These are phyloP conservation scores for Phytophthora citricola DNA, from an alignment of 352 stramenopile genomes.

Conservation along the genomic window DNA sequence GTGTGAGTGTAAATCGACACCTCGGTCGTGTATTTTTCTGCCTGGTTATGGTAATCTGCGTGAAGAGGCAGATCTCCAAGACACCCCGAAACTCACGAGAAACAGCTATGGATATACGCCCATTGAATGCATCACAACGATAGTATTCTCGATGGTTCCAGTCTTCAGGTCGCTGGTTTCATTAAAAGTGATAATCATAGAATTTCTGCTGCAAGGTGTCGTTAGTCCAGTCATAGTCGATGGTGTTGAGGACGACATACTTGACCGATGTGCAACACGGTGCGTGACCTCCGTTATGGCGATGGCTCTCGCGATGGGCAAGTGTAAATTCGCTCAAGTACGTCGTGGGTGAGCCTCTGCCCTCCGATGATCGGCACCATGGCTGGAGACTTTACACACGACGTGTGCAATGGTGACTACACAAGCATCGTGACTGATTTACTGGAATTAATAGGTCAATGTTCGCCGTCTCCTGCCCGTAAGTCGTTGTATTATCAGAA, in stretches of 20 bases:
- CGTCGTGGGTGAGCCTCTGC: slow-evolving; percentile 43
- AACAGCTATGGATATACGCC: not conserved
- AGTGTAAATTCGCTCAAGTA: slow-evolving; percentile 20
- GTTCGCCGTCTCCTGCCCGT: slow-evolving; percentile 29
- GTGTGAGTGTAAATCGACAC: no score
- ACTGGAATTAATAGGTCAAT: slow-evolving; percentile 36
- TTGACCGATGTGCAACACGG: slow-evolving; percentile 33
- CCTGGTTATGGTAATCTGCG: no score
- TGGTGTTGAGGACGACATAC: slow-evolving; percentile 54
- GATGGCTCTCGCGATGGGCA: slow-evolving; percentile 22
- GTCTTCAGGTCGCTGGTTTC: not conserved
- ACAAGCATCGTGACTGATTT: slow-evolving; percentile 29
- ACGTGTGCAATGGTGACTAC: slow-evolving; percentile 41
- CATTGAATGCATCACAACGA: slow-evolving; percentile 54
- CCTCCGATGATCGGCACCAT: slow-evolving; percentile 46
- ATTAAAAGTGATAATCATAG: slow-evolving; percentile 18
- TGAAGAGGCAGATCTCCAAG: no score
- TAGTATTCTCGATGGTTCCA: slow-evolving; percentile 35
- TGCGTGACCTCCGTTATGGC: slow-evolving; percentile 10
- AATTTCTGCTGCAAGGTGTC: slow-evolving; percentile 38
- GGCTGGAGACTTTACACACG: slow-evolving; percentile 44
- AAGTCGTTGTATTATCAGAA: slow-evolving; percentile 41
- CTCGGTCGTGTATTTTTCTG: no score
- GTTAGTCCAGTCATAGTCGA: slow-evolving; percentile 54
- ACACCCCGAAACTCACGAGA: no score